These are phyloP conservation scores for Rhynchosporium agropyri DNA, from an alignment of 2,329 filamentous ascomycete species.

Conservation along the genomic window DNA sequence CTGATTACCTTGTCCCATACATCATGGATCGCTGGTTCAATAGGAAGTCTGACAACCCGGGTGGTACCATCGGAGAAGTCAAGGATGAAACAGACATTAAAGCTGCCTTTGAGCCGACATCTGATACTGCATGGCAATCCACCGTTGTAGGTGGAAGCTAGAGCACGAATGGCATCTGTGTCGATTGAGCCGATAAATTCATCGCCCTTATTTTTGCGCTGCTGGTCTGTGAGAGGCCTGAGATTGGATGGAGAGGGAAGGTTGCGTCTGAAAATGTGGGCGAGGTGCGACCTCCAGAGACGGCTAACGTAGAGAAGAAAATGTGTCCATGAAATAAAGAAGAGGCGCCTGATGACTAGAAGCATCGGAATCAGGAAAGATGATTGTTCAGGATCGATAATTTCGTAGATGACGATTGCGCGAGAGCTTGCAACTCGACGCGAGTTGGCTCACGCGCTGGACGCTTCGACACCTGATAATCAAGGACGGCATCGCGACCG, in stretches of 20 bases:
- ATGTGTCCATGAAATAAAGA: not conserved
- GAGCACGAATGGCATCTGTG: constrained; percentile 1
- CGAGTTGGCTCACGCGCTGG: too few relatives aligned
- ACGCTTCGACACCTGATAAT: too few relatives aligned
- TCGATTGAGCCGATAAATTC: constrained; percentile 8
- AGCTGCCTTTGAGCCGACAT: constrained; percentile 5
- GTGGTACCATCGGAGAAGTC: constrained; percentile 8
- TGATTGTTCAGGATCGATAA: not conserved
- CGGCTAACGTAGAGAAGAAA: not conserved
- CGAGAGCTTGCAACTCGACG: not conserved
- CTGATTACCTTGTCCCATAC: constrained; percentile 6
- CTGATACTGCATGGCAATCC: not conserved
- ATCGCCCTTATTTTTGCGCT: constrained; percentile 6
- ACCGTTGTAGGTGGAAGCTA: constrained; percentile 8
- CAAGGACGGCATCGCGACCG: too few relatives aligned
- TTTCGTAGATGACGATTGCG: not conserved
- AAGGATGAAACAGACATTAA: constrained; percentile 10
- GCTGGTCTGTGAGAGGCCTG: constrained; percentile 8
- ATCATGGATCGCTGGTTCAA: constrained; percentile 5
- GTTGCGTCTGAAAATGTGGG: constrained; percentile 4
- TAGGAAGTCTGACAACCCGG: constrained; percentile 2
- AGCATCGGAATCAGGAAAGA: constrained; percentile 4
- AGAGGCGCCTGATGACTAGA: constrained; percentile 3
- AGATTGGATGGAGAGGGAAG: constrained; percentile 9
- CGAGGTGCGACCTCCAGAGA: constrained; percentile 1